phyloP scores from a whole-genome alignment of 306 rosid species.

The Hylodesmum podocarpum region DNA sequence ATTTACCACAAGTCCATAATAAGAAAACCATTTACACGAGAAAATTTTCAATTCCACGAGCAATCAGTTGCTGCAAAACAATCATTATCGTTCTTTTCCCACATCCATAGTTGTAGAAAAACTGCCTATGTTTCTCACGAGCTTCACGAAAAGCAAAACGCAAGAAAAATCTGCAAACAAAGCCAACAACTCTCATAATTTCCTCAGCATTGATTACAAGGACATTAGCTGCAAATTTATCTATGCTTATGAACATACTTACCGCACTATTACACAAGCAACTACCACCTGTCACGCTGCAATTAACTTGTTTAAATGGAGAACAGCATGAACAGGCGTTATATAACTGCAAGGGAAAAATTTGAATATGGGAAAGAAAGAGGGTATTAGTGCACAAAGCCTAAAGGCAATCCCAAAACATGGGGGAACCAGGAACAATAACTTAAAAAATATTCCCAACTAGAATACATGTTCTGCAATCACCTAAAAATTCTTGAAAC shows the following conservation, averaged over 20 bases:
- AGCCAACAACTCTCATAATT: neutral
- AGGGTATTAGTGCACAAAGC: neutral
- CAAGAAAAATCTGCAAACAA: conserved; percentile 55
- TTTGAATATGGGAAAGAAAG: neutral
- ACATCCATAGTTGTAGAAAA: conserved; percentile 42
- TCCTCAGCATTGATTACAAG: neutral
- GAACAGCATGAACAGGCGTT: conserved; percentile 70
- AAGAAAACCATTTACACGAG: conserved; percentile 33
- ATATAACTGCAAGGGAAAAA: conserved; percentile 45
- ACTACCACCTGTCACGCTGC: conserved; percentile 65
- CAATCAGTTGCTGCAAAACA: conserved; percentile 45
- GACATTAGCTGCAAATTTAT: neutral
- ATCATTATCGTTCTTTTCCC: conserved; percentile 26
- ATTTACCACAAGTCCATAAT: conserved; percentile 33
- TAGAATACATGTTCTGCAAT: neutral
- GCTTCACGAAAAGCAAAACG: conserved; percentile 51
- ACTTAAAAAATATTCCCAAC: neutral
- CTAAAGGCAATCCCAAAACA: neutral
- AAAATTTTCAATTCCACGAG: conserved; percentile 25
- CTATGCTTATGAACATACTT: conserved; percentile 5
- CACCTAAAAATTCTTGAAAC: conserved; percentile 70
- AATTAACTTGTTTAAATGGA: conserved; percentile 49
- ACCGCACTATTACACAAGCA: conserved; percentile 58
- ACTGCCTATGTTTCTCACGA: conserved; percentile 50
- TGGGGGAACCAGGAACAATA: neutral